A percentile compares a stretch with the other conserved stretches of the same genome.
These are phyloP conservation scores for Candida sonorensis DNA, from an alignment of 805 yeast genomes.

Conservation along the genomic window DNA sequence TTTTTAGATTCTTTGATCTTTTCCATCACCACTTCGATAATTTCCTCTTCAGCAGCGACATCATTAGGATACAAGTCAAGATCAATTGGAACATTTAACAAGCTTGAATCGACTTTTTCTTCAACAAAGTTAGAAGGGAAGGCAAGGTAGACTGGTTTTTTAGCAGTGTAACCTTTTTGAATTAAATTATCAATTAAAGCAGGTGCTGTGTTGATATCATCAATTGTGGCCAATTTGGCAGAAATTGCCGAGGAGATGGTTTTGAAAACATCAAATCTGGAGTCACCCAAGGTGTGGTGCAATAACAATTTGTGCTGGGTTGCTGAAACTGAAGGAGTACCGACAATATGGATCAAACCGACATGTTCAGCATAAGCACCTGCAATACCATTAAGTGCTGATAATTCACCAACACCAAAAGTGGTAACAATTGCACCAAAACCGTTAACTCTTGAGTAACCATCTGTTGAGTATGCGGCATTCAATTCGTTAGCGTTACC, in stretches of 20 bases:
- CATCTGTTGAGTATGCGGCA: conserved; percentile 86
- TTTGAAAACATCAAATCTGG: conserved; percentile 73
- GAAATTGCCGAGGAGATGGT: conserved; percentile 72
- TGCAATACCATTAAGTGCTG: conserved; percentile 80
- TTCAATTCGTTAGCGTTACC: conserved; percentile 89
- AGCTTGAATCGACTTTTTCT: conserved; percentile 46
- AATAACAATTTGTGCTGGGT: conserved; percentile 65
- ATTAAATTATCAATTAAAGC: conserved; percentile 67
- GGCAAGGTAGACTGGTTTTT: conserved; percentile 79
- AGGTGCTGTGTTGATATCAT: conserved; percentile 61
- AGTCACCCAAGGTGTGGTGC: conserved; percentile 82
- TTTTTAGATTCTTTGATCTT: conserved; percentile 52
- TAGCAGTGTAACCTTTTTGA: conserved; percentile 60
- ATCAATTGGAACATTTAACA: conserved; percentile 61
- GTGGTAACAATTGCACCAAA: conserved; percentile 73
- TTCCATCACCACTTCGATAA: conserved; percentile 42
- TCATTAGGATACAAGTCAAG: conserved; percentile 52
- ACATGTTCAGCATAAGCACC: conserved; percentile 90
- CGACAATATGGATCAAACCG: conserved; percentile 77
- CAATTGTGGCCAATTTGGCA: conserved; percentile 56
- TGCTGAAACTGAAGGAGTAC: conserved; percentile 73
- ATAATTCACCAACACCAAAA: conserved; percentile 86
- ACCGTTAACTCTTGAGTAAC: conserved; percentile 78
- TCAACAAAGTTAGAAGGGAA: conserved; percentile 79
- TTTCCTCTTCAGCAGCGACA: conserved; percentile 56